phyloP scores from a whole-genome alignment of 2,329 filamentous ascomycete genomes.

The Colletotrichum melonis region DNA sequence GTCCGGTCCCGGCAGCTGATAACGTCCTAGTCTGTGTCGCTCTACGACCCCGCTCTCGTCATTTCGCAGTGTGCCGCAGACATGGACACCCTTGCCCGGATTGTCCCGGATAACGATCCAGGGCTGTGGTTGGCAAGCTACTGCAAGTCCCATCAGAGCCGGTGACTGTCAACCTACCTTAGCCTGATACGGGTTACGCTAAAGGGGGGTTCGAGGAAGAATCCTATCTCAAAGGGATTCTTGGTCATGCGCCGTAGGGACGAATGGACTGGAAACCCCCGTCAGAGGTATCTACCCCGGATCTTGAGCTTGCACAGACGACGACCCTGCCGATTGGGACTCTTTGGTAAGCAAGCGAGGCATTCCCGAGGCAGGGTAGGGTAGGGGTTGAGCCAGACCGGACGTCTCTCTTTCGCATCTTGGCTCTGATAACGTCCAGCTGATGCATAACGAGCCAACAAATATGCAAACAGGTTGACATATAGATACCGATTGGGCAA shows the following conservation, averaged over 20 bases:
- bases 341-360: neutral
- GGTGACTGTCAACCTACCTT: neutral
- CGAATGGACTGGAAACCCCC: neutral
- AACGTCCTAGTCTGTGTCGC: neutral
- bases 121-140: neutral
- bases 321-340: neutral
- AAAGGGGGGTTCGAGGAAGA: neutral
- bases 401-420: neutral
- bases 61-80: neutral
- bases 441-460: neutral
- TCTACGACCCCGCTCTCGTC: neutral
- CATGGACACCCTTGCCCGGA: conserved; percentile 8
- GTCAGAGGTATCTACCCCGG: neutral
- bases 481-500: neutral
- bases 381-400: neutral
- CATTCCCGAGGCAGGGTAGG: neutral
- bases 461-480: neutral
- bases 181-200: neutral
- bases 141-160: neutral
- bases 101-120: conserved; percentile 21
- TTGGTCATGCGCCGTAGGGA: neutral
- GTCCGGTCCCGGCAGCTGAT: conserved; percentile 21
- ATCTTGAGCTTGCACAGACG: neutral
- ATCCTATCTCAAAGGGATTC: neutral
- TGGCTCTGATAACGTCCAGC: neutral